Base-by-base conservation (phyloP, 306 rosid species). In the Begonia masoniana region DNA sequence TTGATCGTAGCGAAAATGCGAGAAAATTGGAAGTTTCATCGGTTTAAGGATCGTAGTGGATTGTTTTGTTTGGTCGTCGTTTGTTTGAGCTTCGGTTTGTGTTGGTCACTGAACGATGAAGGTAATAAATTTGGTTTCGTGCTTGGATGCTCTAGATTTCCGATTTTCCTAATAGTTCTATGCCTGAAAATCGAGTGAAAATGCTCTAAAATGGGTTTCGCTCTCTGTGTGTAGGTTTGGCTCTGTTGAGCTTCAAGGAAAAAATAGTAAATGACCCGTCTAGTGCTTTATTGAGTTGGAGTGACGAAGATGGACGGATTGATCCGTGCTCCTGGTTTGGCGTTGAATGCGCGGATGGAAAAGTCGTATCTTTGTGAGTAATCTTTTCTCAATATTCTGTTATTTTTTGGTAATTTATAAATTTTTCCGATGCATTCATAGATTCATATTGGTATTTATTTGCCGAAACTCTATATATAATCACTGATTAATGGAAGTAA, bases 301-400 rank as follows among this genome's bases (percentile, higher is more conserved):
- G 72, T 52, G 78, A 82, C 47, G 83, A 78, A 62, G 73, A 60
- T 62, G 70, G 70, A 45, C 82, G 31, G 52, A 45, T 58, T 65
- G 72, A 64, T 64, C 83, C 84, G 2, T 88, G 95, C 74, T 74
- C 72, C 17, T 88, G 97, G 97, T 70, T 62, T 21, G 97, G 97
- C 47, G 80, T 88, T 67, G 94, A 78, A 62, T 88, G 97, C 57
- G 80, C 87, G 10, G 75, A 78, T 56, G 87, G 81, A 61, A 68
- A 63, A 64, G 97, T 88, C 15, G 80, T 85, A 12, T 65, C 50
- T 52, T 69, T 88, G 97, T 88, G 62, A 80, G 97, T 51, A 6
- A 15, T 14, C 3, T 36, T 66, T 31, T 52, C 11, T 21, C 24
- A 31, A 31, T 31, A 21, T 31, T 31, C 39, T 31, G 7, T 31